Conservation (phyloP, 148 eudicot genomes). For the Beta vulgaris region DNA sequence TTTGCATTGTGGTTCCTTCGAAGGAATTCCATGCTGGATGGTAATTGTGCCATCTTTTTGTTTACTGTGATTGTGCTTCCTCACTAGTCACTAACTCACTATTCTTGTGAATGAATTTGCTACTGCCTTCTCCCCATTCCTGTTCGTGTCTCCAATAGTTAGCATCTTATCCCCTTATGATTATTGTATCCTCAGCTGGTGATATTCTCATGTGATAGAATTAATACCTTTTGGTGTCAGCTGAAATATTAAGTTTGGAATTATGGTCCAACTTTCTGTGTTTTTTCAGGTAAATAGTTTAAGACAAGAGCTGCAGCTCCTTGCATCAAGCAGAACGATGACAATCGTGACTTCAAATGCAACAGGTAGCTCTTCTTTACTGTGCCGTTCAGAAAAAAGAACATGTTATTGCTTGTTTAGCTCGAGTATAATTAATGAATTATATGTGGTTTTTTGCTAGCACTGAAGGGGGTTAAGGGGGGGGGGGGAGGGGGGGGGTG, state of each 20-base stretch:
- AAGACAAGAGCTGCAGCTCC: conserved; percentile 76
- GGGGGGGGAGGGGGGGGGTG: neutral
- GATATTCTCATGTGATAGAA: neutral
- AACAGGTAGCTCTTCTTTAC: conserved; percentile 49
- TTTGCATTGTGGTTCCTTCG: too few species aligned
- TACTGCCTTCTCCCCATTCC: neutral
- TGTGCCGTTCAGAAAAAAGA: too few species aligned
- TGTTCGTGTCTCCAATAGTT: neutral
- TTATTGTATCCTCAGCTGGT: neutral
- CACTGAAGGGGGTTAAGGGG: too few species aligned
- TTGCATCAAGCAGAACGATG: conserved; percentile 64
- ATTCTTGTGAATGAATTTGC: neutral
- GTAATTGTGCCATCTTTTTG: neutral
- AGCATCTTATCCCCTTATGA: neutral
- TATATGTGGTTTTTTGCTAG: too few species aligned
- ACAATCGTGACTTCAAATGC: conserved; percentile 72
- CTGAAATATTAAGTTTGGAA: neutral
- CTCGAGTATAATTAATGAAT: too few species aligned
- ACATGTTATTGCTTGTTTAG: neutral
- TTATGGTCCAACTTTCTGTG: neutral
- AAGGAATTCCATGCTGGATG: neutral
- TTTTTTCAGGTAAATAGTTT: conserved; percentile 77
- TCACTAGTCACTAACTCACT: too few species aligned
- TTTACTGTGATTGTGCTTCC: neutral
- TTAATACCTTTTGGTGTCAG: neutral